Percentiles rank a stretch among this genome's conserved stretches.
Conservation (phyloP, 345 rosid genomes). For the Carallia brachiata region DNA sequence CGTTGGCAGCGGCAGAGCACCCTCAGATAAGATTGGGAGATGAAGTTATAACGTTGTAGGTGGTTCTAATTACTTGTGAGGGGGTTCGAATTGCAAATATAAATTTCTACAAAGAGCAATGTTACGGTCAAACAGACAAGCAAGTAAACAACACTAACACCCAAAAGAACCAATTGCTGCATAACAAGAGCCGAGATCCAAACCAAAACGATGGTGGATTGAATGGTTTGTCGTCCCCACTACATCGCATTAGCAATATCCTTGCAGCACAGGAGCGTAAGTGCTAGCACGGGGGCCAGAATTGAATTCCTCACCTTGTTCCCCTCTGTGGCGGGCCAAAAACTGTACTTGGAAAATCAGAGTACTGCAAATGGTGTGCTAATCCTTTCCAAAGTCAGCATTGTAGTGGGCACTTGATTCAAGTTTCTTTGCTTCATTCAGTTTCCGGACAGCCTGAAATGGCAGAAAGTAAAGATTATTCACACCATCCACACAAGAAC, state of each 20-base stretch:
- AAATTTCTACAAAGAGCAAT: neutral
- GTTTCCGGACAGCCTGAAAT: conserved; percentile 87
- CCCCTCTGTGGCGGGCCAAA: neutral
- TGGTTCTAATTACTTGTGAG: no score
- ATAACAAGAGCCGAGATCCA: neutral
- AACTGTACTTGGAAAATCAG: neutral
- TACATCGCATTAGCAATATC: neutral
- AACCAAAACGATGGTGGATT: neutral
- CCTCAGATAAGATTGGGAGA: no score
- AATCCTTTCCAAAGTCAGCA: conserved; percentile 91
- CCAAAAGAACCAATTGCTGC: neutral
- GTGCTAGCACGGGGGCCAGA: neutral
- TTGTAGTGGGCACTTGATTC: conserved; percentile 89
- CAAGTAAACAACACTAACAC: neutral
- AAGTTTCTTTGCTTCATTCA: conserved; percentile 91
- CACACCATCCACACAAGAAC: neutral
- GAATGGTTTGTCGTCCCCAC: neutral
- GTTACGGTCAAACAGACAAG: neutral
- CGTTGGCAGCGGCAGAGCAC: no score
- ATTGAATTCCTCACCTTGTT: neutral
- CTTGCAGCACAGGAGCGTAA: neutral
- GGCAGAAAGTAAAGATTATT: neutral
- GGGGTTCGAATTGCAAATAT: neutral
- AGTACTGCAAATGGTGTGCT: neutral
- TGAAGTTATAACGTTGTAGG: no score